Conservation (phyloP, 352 stramenopile genomes). For the Phytophthora kernoviae region DNA sequence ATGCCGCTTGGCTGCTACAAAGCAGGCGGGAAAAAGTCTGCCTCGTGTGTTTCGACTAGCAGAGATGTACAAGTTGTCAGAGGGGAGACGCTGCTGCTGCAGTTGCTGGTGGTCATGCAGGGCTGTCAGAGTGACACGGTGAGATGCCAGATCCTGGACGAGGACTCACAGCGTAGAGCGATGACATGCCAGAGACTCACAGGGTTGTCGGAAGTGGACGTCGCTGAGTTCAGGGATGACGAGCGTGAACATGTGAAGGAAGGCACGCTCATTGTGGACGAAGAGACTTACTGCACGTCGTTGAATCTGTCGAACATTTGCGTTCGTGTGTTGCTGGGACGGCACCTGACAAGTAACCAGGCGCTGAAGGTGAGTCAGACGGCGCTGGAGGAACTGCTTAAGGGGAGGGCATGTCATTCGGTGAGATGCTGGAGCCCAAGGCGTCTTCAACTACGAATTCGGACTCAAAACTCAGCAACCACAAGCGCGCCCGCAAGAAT, state of each 20-base stretch:
- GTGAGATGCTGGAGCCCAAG: slow-evolving; percentile 57
- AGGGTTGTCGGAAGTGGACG: slow-evolving; percentile 85
- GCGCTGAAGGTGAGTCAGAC: slow-evolving; percentile 88
- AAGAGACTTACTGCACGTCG: slow-evolving; percentile 81
- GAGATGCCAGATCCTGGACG: slow-evolving; percentile 84
- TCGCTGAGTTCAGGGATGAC: slow-evolving; percentile 86
- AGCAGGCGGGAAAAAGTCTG: slow-evolving; percentile 35
- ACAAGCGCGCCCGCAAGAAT: slow-evolving; percentile 31
- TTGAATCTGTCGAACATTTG: slow-evolving; percentile 84
- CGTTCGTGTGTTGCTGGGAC: slow-evolving; percentile 77
- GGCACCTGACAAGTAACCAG: slow-evolving; percentile 80
- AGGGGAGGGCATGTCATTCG: slow-evolving; percentile 74
- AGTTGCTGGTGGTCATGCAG: slow-evolving; percentile 84
- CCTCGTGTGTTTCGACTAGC: slow-evolving; percentile 79
- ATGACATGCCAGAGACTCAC: slow-evolving; percentile 78
- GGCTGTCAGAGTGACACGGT: slow-evolving; percentile 86
- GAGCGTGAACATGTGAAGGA: slow-evolving; percentile 88
- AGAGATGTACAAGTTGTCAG: slow-evolving; percentile 74
- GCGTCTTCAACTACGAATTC: slow-evolving; percentile 1
- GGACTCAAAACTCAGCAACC: slow-evolving; percentile 5
- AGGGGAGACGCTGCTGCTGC: slow-evolving; percentile 79
- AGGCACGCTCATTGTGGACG: slow-evolving; percentile 81
- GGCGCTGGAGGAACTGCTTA: slow-evolving; percentile 75
- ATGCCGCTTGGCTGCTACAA: slow-evolving; percentile 56
- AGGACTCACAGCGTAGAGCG: slow-evolving; percentile 78